Evolutionary conservation across 345 rosid genomes (phyloP).

Genomic region (Citrus sinensis): DVS_A1.0 CM039162.1:16567501-16568000

Average conservation of each 20-base stretch:
- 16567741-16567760: too few relatives aligned
- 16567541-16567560: slow-evolving; percentile 35
- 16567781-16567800: slow-evolving; percentile 37
- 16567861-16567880: slow-evolving; percentile 39
- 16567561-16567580: slow-evolving; percentile 39
- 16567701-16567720: too few relatives aligned
- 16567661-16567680: too few relatives aligned
- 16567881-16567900: slow-evolving; percentile 25
- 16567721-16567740: too few relatives aligned
- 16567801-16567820: slow-evolving; percentile 29
- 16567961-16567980: background rate
- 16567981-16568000: background rate
- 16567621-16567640: slow-evolving; percentile 33
- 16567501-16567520: slow-evolving; percentile 33
- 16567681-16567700: too few relatives aligned
- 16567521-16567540: slow-evolving; percentile 24
- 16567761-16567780: slow-evolving; percentile 23
- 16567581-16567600: slow-evolving; percentile 42
- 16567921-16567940: background rate
- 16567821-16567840: slow-evolving; percentile 26
- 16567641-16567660: background rate
- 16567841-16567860: slow-evolving; percentile 45
- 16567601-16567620: slow-evolving; percentile 45
- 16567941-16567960: background rate
- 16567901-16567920: slow-evolving; percentile 29